A percentile compares a stretch with the other conserved stretches of the same genome.
phyloP scores from a whole-genome alignment of 176 grass and related monocot genomes.

The Areca catechu region DNA sequence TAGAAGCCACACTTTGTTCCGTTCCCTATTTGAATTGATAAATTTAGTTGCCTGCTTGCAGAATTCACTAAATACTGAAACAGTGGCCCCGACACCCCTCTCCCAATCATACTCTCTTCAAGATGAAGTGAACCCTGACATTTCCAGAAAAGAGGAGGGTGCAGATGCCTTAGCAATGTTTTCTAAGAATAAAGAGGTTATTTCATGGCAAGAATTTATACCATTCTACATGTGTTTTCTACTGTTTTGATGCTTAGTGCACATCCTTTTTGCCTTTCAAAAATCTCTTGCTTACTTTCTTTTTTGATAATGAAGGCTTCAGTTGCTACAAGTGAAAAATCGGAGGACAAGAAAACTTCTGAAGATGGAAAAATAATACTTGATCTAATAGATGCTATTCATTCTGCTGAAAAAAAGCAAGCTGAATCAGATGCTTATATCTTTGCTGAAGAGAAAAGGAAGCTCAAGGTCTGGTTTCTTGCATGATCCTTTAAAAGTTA shows the following conservation, averaged over 20 bases:
- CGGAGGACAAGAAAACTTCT: constrained; percentile 22
- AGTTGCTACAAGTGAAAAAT: constrained; percentile 26
- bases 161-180: constrained; percentile 4
- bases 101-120: constrained; percentile 71
- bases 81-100: constrained; percentile 55
- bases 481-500: neutral
- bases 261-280: constrained; percentile 4
- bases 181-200: constrained; percentile 13
- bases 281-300: constrained; percentile 15
- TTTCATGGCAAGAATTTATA: constrained; percentile 8
- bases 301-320: constrained; percentile 23
- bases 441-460: constrained; percentile 96
- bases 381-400: constrained; percentile 88
- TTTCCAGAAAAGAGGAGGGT: constrained; percentile 30
- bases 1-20: too few species aligned
- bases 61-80: constrained; percentile 27
- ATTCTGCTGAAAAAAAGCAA: constrained; percentile 86
- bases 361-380: constrained; percentile 63
- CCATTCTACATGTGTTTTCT: too few species aligned
- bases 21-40: constrained; percentile 10
- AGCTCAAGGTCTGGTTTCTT: constrained; percentile 57
- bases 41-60: constrained; percentile 28
- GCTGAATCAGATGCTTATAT: constrained; percentile 79
- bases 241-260: too few species aligned
- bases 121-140: constrained; percentile 27